These are phyloP conservation scores for Acacia pycnantha DNA, from an alignment of 331 rosid species.

Conservation along the genomic window DNA sequence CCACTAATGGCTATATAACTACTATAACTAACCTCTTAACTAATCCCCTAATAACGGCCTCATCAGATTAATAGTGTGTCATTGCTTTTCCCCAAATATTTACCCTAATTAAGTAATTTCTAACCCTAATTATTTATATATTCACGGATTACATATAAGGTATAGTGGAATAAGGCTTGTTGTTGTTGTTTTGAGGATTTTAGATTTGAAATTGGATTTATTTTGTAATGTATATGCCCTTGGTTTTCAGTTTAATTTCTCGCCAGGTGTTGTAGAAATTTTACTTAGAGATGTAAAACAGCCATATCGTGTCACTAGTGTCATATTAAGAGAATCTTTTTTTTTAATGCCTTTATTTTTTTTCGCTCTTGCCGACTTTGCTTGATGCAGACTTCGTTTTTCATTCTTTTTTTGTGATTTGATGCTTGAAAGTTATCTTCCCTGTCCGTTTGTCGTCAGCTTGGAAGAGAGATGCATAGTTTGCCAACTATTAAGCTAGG, in stretches of 20 bases:
- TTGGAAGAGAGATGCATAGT: neutral
- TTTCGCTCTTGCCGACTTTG: neutral
- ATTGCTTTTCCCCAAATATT: too few species aligned
- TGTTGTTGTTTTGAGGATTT: neutral
- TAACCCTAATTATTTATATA: too few species aligned
- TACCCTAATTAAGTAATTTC: too few species aligned
- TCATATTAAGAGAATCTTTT: neutral
- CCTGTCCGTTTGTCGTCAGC: neutral
- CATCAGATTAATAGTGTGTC: too few species aligned
- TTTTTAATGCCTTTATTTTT: neutral
- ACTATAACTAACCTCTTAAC: too few species aligned
- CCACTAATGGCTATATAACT: too few species aligned
- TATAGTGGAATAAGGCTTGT: neutral
- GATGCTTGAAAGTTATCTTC: neutral
- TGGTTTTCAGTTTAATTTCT: neutral
- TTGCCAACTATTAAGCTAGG: neutral
- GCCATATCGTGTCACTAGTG: neutral
- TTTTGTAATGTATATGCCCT: conserved; percentile 10
- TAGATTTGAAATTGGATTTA: conserved; percentile 12
- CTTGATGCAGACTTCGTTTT: neutral
- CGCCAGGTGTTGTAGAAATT: neutral
- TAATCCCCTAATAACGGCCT: too few species aligned
- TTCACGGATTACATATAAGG: too few species aligned
- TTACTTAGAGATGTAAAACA: neutral
- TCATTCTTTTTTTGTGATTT: neutral